Base-by-base conservation (phyloP, 495 filamentous ascomycete genomes). In the Barbatosphaeria neglecta region DNA sequence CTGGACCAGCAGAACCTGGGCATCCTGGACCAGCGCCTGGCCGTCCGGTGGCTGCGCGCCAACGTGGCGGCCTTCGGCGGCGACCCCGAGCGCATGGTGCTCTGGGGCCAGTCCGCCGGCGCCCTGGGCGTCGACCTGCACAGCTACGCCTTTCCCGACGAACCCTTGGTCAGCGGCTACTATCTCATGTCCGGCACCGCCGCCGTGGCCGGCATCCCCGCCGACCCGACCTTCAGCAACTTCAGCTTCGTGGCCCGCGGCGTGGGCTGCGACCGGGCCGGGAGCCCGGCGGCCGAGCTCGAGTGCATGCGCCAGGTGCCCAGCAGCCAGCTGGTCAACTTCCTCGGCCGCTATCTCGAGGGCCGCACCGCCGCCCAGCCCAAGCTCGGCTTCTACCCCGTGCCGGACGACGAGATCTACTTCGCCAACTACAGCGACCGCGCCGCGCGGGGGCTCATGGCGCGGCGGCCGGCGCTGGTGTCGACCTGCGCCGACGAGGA, bases 21-120 rank as follows among this genome's bases (percentile, higher is more conserved):
- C 0, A 65, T 86, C 15, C 66, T 71, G 28, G 84, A 87, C 54
- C 81, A 84, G 50, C 70, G 77, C 0, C 56, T 78, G 17, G 84
- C 78, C 4, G 59, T 79, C 31, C 68, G 75, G 22, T 80, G 74
- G 69, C 59, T 81, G 0, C 62, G 66, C 3, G 64, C 70, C 38
- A 81, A 83, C 56, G 77, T 82, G 37, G 64, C 57, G 47, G 67
- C 58, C 8, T 84, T 84, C 50, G 80, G 80, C 27, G 80, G 80
- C 22, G 73, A 83, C 49, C 63, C 75, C 1, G 28, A 51, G 0
- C 63, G 63, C 13, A 79, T 82, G 44, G 65, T 63, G 1, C 63
- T 81, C 35, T 74, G 70, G 50, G 80, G 78, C 24, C 68, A 79
- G 49, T 73, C 66, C 33, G 72, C 76, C 13, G 75, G 76, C 6